Evolutionary conservation across 208 protist genomes (phyloP).

Genomic region (Trypanosoma congolense): DNA sequence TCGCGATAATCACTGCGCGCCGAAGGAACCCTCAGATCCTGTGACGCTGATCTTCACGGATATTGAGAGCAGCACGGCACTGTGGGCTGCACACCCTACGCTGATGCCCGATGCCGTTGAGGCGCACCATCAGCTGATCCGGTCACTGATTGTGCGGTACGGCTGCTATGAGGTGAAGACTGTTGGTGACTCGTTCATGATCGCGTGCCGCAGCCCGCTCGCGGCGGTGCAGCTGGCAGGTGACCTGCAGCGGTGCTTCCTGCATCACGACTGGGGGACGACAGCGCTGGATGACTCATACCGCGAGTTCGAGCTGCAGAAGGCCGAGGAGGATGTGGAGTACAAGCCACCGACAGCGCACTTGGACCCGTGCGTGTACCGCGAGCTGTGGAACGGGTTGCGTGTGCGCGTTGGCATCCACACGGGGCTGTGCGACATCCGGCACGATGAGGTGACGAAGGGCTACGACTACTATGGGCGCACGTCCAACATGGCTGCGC

Average conservation of each 20-base stretch:
- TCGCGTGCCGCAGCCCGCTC: neutral
- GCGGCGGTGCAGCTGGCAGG: neutral
- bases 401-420: neutral
- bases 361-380: neutral
- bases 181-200: neutral
- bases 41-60: slow-evolving; percentile 75
- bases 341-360: neutral
- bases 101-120: neutral
- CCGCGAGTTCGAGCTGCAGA: neutral
- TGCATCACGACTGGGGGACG: neutral
- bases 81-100: slow-evolving; percentile 21
- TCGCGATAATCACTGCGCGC: slow-evolving; percentile 39
- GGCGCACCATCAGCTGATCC: neutral
- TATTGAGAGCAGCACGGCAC: slow-evolving; percentile 70
- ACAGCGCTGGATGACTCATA: neutral
- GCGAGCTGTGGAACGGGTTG: neutral
- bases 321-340: neutral
- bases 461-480: neutral
- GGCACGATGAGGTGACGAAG: neutral
- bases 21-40: slow-evolving; percentile 29
- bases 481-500: neutral
- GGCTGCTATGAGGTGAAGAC: neutral
- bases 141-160: neutral
- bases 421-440: neutral
- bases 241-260: slow-evolving; percentile 1